These are phyloP conservation scores for Thelonectria discophora DNA, from an alignment of 2,329 filamentous ascomycete species.

Conservation along the genomic window DNA sequence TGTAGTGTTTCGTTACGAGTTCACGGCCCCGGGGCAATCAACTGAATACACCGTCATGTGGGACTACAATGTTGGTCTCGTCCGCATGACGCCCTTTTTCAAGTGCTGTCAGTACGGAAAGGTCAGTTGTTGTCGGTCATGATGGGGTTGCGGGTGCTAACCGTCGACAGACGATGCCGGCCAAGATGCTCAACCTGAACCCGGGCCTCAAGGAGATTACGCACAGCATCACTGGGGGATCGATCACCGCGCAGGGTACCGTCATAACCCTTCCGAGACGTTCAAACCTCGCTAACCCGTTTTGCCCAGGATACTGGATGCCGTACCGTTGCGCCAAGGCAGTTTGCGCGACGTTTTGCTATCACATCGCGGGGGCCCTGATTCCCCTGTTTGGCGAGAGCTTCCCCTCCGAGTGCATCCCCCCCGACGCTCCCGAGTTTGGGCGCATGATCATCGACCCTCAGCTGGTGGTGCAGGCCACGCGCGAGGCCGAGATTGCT, in stretches of 20 bases:
- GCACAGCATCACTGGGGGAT: conserved; percentile 93
- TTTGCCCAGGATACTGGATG: conserved; percentile 87
- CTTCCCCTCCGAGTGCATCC: conserved; percentile 78
- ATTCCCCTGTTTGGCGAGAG: conserved; percentile 89
- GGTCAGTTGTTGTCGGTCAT: conserved; percentile 57
- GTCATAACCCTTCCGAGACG: conserved; percentile 25
- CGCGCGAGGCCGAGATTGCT: conserved; percentile 53
- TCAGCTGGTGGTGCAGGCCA: conserved; percentile 62
- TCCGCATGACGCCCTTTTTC: conserved; percentile 94
- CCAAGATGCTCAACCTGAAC: conserved; percentile 82
- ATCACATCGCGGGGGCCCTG: conserved; percentile 81
- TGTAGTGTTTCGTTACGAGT: conserved; percentile 67
- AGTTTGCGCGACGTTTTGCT: conserved; percentile 89
- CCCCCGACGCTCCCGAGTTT: conserved; percentile 69
- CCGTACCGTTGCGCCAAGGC: conserved; percentile 87
- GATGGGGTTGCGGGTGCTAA: conserved; percentile 27
- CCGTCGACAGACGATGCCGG: conserved; percentile 78
- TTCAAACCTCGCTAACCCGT: conserved; percentile 21
- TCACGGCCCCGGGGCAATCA: conserved; percentile 73
- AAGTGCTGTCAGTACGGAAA: conserved; percentile 89
- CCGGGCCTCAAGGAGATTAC: conserved; percentile 87
- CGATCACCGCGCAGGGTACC: conserved; percentile 87
- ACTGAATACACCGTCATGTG: conserved; percentile 84
- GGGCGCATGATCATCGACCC: conserved; percentile 72
- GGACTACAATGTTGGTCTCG: conserved; percentile 95